These are phyloP conservation scores for Hypoxylon perforatum DNA, from an alignment of 495 filamentous ascomycete genomes.

Conservation along the genomic window DNA sequence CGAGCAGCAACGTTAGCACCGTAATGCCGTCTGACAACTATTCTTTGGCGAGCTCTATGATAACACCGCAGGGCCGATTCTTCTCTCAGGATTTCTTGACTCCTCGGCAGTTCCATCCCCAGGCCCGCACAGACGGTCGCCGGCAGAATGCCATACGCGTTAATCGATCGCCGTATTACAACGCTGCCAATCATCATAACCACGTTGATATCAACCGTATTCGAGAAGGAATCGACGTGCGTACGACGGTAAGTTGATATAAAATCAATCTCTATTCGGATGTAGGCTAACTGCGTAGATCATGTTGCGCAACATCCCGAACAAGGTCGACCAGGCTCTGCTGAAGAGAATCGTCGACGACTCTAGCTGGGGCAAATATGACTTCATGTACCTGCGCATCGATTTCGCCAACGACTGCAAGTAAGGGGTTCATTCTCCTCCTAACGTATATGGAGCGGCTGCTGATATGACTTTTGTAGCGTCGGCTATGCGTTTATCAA, in stretches of 20 bases:
- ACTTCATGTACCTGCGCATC: constrained; percentile 96
- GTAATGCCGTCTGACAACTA: constrained; percentile 45
- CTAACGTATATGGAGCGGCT: background rate
- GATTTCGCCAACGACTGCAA: constrained; percentile 92
- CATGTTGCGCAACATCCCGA: constrained; percentile 97
- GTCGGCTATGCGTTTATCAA: constrained; percentile 99
- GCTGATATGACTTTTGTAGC: constrained; percentile 61
- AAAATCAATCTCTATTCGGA: constrained; percentile 7
- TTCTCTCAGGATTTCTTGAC: constrained; percentile 31
- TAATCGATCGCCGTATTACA: constrained; percentile 53
- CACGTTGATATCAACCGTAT: constrained; percentile 74
- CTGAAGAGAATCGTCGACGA: constrained; percentile 84
- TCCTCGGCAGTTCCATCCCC: constrained; percentile 44
- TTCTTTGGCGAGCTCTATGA: constrained; percentile 47
- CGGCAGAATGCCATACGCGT: constrained; percentile 57
- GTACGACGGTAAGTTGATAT: constrained; percentile 71
- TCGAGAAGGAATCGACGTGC: constrained; percentile 72
- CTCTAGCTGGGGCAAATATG: constrained; percentile 81
- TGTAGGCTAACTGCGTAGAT: constrained; percentile 64
- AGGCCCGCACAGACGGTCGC: constrained; percentile 45
- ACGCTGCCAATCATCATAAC: constrained; percentile 66
- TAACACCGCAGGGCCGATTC: constrained; percentile 36
- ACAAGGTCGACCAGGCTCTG: constrained; percentile 84
- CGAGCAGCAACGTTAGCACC: constrained; percentile 36
- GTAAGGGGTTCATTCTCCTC: constrained; percentile 60